Base-by-base conservation (phyloP, 2,329 filamentous ascomycete genomes). In the Passalora sequoiae region DNA sequence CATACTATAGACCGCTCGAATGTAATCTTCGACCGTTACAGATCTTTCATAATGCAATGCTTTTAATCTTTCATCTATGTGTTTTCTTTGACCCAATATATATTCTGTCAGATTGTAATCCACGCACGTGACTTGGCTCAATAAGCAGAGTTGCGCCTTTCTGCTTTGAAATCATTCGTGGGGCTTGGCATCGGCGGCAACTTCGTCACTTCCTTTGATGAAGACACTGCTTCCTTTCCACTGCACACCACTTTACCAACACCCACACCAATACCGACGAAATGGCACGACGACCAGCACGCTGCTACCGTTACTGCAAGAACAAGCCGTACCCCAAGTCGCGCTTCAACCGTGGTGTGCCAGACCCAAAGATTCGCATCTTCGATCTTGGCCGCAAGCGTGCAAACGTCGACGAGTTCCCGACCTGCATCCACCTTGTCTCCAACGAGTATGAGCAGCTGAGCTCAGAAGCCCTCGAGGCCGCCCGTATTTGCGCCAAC, bases 361-460 rank as follows among this genome's bases (percentile, higher is more conserved):
- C 60, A 62, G 78, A 82, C 69, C 75, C 79, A 58, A 83, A 83
- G 75, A 49, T 60, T 33, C 86, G 89, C 70, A 98, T 98, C 81
- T 98, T 95, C 80, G 63, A 66, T 52, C 59, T 66, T 28, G 63
- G 63, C 52, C 63, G 63, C 75, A 98, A 98, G 89, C 86, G 86
- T 74, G 92, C 92, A 66, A 89, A 84, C 74, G 92, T 97, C 74
- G 92, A 98, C 74, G 92, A 98, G 75, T 98, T 98, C 84, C 92
- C 92, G 69, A 86, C 91, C 68, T 95, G 92, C 81, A 84, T 97
- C 68, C 92, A 98, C 83, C 80, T 98, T 71, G 91, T 97, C 69
- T 97, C 91, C 80, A 97, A 98, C 83, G 92, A 98, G 80, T 96
- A 95, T 79, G 92, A 98, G 80, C 92, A 98, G 83, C 79, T 98